Percentiles rank a stretch among this genome's conserved stretches.
Evolutionary conservation across 2,329 filamentous ascomycete genomes (phyloP).

Genomic region (Pseudophaeomoniella oleicola): DNA sequence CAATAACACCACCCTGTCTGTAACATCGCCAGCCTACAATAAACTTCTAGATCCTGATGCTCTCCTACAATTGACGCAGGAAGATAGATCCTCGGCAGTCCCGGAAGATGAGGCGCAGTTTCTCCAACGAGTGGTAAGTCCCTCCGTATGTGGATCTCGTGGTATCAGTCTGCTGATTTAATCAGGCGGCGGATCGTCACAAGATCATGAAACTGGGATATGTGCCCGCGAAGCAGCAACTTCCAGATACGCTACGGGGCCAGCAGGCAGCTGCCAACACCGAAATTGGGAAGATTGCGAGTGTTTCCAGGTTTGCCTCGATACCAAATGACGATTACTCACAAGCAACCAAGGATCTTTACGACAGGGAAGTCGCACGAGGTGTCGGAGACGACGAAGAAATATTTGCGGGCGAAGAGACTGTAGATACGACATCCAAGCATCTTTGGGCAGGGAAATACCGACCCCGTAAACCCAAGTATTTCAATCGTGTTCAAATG

Average conservation of each 20-base stretch:
- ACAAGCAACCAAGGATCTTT: constrained; percentile 72
- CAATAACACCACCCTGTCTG: too few relatives aligned
- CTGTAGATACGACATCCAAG: constrained; percentile 43
- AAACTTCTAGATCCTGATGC: constrained; percentile 49
- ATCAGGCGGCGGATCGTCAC: constrained; percentile 38
- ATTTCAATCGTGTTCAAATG: constrained; percentile 98
- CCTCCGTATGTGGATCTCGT: constrained; percentile 1
- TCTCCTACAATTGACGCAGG: constrained; percentile 45
- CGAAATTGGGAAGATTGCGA: constrained; percentile 33
- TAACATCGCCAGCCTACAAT: constrained; percentile 20
- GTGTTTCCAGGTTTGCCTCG: constrained; percentile 54
- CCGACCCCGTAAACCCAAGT: constrained; percentile 78
- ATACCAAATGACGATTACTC: constrained; percentile 66
- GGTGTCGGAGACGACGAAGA: constrained; percentile 91
- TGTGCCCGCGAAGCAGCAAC: constrained; percentile 42
- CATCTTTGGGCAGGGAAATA: constrained; percentile 62
- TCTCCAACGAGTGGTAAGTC: constrained; percentile 37
- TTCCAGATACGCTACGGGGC: constrained; percentile 17
- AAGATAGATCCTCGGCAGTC: constrained; percentile 47
- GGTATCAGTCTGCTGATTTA: constrained; percentile 5
- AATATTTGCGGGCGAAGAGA: constrained; percentile 82
- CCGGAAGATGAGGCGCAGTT: constrained; percentile 42
- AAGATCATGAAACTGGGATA: constrained; percentile 52
- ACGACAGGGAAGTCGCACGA: constrained; percentile 82
- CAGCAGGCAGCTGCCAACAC: constrained; percentile 19